Evolutionary conservation across 2,329 filamentous ascomycete species (phyloP), one percentile per base, ranked within the genome.

Genomic region (Aureobasidium sp.): DNA sequence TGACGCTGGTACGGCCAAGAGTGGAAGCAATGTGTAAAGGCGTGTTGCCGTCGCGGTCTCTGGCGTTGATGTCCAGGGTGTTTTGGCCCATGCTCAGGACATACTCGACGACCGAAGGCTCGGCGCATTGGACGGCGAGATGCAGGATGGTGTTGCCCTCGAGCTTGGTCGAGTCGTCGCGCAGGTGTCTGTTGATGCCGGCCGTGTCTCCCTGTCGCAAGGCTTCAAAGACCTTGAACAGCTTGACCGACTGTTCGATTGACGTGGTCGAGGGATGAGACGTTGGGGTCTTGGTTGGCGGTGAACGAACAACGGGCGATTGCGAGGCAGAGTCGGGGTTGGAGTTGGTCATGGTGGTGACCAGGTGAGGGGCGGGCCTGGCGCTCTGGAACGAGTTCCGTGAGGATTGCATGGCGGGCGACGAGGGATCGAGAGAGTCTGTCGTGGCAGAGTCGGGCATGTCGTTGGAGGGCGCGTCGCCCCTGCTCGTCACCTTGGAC

Each of bases 141-240:
- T 99, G 93, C 41, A 99, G 81, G 45, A 97, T 88, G 1, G 90
- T 94, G 0, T 92, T 97, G 61, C 95, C 92, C 63, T 92, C 88
- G 31, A 91, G 64, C 73, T 75, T 67, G 74, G 69, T 64, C 75
- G 68, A 14, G 66, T 74, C 65, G 59, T 84, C 79, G 64, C 87
- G 83, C 67, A 97, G 89, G 1, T 89, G 89, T 72, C 88, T 93
- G 34, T 90, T 90, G 69, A 99, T 97, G 41, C 89, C 90, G 15
- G 87, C 87, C 0, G 91, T 96, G 73, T 99, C 93, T 60, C 94
- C 94, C 73, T 85, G 94, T 67, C 93, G 85, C 66, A 99, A 79
- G 45, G 92, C 89, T 77, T 97, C 94, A 71, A 97, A 96, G 51
- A 97, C 85, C 67, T 92, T 87, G 75, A 99, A 99, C 67, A 96